Evolutionary conservation across 768 basidiomycete species (phyloP).

Genomic region (Megacollybia marginata): DNA sequence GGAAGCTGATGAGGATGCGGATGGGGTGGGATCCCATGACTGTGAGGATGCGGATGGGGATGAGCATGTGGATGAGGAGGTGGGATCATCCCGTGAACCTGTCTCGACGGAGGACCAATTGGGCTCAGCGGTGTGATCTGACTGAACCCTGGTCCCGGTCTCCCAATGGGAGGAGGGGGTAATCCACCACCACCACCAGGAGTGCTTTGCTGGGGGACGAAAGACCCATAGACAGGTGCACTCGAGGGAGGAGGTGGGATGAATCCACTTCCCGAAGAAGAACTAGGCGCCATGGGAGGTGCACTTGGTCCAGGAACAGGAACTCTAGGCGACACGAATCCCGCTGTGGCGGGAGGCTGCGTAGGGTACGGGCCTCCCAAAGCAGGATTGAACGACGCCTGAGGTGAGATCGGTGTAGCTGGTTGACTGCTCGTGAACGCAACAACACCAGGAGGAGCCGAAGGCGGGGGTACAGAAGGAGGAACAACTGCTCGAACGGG

Average conservation of each 20-base stretch:
- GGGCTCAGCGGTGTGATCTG: no score
- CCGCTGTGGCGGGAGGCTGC: not conserved
- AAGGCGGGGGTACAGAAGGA: not conserved
- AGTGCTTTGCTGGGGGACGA: slow-evolving; percentile 25
- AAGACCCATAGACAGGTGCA: slow-evolving; percentile 35
- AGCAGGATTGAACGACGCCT: slow-evolving; percentile 16
- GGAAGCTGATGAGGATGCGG: no score
- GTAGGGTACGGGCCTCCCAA: not conserved
- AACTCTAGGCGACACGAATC: slow-evolving; percentile 44
- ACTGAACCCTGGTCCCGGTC: no score
- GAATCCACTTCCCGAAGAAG: slow-evolving; percentile 20
- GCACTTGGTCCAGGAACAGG: slow-evolving; percentile 53
- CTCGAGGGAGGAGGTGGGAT: slow-evolving; percentile 3
- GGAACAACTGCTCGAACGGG: not conserved
- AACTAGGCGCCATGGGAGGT: slow-evolving; percentile 42
- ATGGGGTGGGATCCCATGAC: no score
- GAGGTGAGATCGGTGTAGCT: slow-evolving; percentile 21
- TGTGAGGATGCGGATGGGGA: no score
- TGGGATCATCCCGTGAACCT: no score
- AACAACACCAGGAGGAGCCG: not conserved
- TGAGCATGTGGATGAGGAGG: no score
- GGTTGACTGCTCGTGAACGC: slow-evolving; percentile 13
- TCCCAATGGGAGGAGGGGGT: no score
- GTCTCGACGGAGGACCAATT: no score
- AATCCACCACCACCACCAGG: no score